Base-by-base conservation (phyloP, 2,329 filamentous ascomycete species). In the Venturia aucupariae region DNA sequence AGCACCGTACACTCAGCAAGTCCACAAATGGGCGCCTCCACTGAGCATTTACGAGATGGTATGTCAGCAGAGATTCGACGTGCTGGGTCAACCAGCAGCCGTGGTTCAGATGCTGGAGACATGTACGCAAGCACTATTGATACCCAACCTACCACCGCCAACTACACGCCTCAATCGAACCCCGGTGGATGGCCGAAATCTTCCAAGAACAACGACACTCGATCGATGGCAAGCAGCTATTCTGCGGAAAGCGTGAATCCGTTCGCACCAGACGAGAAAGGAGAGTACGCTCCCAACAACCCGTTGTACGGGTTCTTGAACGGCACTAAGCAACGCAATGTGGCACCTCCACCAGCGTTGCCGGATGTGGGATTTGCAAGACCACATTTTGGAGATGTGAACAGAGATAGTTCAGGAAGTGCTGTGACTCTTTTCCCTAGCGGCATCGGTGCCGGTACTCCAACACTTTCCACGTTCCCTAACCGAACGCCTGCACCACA, bases 1-100 rank as follows among this genome's bases (percentile, higher is more conserved):
- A 88, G 82, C 70, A 81, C 83, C 24, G 89, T 92, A 38, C 82
- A 83, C 60, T 85, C 86, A 4, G 86, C 84, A 61, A 90, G 87
- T 70, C 89, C 89, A 1, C 86, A 87, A 1, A 82, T 92, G 59
- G 82, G 85, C 11, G 81, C 86, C 66, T 85, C 84, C 60, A 75
- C 69, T 38, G 76, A 78, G 64, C 75, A 77, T 30, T n/a, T 54
- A 4, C 57, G 27, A 39, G 42, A 65, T 30, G 60, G 64, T 10
- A 35, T 64, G 55, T 39, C 38, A 10, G 63, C 63, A 22, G 54
- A 64, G 42, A 61, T 64, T 30, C 55, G 54, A 35, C 51, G 63
- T 24, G 54, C 63, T 41, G 63, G 44, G 4, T 60, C 54, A 46
- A 61, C 57, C n/a, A 60, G 54, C 27, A 55, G 42, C 10, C 63